These are phyloP conservation scores for Zygosaccharomyces lentus DNA, from an alignment of 805 yeast genomes.

Conservation along the genomic window DNA sequence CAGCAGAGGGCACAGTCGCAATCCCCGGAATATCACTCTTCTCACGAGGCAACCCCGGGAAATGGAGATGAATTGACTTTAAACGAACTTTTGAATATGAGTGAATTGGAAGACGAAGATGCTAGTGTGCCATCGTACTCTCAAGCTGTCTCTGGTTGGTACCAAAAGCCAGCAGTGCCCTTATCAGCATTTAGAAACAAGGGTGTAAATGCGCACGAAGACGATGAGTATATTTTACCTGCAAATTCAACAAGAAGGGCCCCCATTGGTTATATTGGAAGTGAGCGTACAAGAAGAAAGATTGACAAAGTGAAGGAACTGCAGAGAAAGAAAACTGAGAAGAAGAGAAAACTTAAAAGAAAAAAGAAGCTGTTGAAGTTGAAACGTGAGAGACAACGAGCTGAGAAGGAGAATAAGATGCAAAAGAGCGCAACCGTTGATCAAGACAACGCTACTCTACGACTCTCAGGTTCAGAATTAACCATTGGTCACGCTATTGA, in stretches of 20 bases:
- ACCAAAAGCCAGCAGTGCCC: slow-evolving; percentile 56
- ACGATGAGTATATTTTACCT: slow-evolving; percentile 32
- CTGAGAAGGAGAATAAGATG: slow-evolving; percentile 23
- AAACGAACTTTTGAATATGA: slow-evolving; percentile 83
- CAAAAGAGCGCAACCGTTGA: slow-evolving; percentile 4
- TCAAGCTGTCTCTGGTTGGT: slow-evolving; percentile 37
- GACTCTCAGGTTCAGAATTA: slow-evolving; percentile 4
- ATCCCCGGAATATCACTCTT: slow-evolving; percentile 17
- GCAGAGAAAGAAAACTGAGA: slow-evolving; percentile 34
- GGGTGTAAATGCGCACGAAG: slow-evolving; percentile 41
- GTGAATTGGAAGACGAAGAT: slow-evolving; percentile 73
- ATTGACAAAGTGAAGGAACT: slow-evolving; percentile 35
- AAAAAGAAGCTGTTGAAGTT: slow-evolving; percentile 32
- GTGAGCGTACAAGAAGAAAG: slow-evolving; percentile 34
- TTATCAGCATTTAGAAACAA: slow-evolving; percentile 88
- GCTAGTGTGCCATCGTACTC: slow-evolving; percentile 36
- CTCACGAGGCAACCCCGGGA: slow-evolving; percentile 15
- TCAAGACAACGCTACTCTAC: neutral
- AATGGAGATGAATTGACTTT: slow-evolving; percentile 44
- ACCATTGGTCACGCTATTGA: slow-evolving; percentile 2
- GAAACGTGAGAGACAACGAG: slow-evolving; percentile 31
- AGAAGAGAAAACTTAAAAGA: slow-evolving; percentile 33
- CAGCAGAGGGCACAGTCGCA: slow-evolving; percentile 28
- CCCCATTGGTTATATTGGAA: slow-evolving; percentile 37
- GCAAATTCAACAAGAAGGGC: slow-evolving; percentile 29